Evolutionary conservation across 2,329 filamentous ascomycete genomes (phyloP), one percentile per base, ranked within the genome.

Genomic region (Fusarium sp.): DNA sequence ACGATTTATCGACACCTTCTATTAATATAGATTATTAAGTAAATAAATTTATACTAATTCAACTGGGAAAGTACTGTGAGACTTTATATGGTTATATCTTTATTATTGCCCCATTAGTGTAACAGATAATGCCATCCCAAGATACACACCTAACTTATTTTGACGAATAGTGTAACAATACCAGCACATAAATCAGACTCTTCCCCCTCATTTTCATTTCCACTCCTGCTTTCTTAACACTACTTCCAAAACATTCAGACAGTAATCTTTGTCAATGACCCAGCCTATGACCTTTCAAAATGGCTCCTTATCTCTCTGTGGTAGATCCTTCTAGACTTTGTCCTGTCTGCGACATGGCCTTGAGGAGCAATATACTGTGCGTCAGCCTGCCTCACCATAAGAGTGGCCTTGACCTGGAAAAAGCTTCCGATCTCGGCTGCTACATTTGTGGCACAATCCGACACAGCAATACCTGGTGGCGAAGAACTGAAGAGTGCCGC

Each of bases 221-320:
- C 12, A 2, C 6, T 18, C 4, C n/a, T 9, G 5, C 17, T 20
- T 11, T 3, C 8, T 20, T 45, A 14, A 12, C 14, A 30, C 28
- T 30, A 17, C 14, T 48, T 48, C 26, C 1, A 22, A 2, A 48
- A 14, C 26, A n/a, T 12, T 30, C 45, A 22, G 20, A 12, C 26
- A 30, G 8, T 12, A n/a, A n/a, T 35, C 5, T 11, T 14, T 11
- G 4, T 6, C 24, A 28, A 6, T 38, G 2, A 5, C 35, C 24
- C 10, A 8, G 20, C 6, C 35, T 18, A 2, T 14, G 3, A 3
- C 12, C 6, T 8, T 18, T 15, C 6, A 15, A 6, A 12, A 57
- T 45, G 54, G 6, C 18, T n/a, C 0, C 6, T 17, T 2, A 15
- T 30, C 18, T 45, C 3, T 45, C 39, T 0, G 0, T 57, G 4